A percentile compares a stretch with the other conserved stretches of the same genome.
These are phyloP conservation scores for Picochlorum sp. DNA, from an alignment of 139 green algal species.

Conservation along the genomic window DNA sequence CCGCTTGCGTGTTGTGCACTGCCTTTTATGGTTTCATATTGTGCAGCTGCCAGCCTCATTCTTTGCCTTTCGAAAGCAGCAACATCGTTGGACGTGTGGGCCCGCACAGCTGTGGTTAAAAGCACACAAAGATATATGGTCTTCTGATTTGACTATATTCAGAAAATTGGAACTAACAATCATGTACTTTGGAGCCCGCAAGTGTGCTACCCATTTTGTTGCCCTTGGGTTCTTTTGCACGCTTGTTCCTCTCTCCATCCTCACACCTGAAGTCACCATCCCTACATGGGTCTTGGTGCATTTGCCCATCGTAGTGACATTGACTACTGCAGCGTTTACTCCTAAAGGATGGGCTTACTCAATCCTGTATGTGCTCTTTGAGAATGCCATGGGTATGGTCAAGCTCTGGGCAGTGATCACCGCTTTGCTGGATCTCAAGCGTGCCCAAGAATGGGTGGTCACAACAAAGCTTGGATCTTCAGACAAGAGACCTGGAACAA, in stretches of 20 bases:
- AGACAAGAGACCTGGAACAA: constrained; percentile 39
- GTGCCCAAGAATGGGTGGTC: constrained; percentile 80
- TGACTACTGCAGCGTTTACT: constrained; percentile 70
- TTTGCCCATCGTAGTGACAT: constrained; percentile 61
- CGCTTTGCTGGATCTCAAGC: constrained; percentile 47
- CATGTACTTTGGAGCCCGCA: constrained; percentile 72
- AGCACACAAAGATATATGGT: constrained; percentile 52
- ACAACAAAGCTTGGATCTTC: constrained; percentile 68
- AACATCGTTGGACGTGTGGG: constrained; percentile 88
- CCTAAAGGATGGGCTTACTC: constrained; percentile 46
- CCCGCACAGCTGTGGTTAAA: constrained; percentile 71
- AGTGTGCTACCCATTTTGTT: constrained; percentile 70
- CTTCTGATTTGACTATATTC: constrained; percentile 35
- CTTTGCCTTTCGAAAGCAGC: constrained; percentile 94
- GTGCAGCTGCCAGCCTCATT: constrained; percentile 74
- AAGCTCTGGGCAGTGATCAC: constrained; percentile 70
- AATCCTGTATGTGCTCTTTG: constrained; percentile 78
- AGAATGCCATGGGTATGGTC: constrained; percentile 83
- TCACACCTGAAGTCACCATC: constrained; percentile 45
- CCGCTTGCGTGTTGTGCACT: background rate
- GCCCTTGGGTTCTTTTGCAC: constrained; percentile 77
- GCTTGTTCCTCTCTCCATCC: constrained; percentile 55
- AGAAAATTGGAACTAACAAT: constrained; percentile 70
- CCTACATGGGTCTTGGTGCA: constrained; percentile 76
- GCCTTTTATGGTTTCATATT: background rate